Evolutionary conservation across 106 monocot genomes (phyloP).

Genomic region (Phalaenopsis aphrodite): DNA sequence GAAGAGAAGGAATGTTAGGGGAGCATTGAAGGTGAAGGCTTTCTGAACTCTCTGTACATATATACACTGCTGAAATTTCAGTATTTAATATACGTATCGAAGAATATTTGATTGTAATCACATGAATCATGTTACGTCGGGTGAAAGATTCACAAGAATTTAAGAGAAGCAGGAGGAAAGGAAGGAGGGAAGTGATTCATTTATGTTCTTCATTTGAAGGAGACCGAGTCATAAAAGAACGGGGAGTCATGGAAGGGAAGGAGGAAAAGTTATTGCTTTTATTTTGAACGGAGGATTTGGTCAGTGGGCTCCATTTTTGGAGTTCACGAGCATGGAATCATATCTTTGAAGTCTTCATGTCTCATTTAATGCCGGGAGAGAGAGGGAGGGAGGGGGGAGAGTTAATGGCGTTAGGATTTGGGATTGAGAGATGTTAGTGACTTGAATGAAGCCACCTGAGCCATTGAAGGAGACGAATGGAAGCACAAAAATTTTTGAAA

Average conservation of each 20-base stretch:
- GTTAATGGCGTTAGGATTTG: not conserved
- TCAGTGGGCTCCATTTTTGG: not conserved
- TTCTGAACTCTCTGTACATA: not conserved
- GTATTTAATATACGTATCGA: not conserved
- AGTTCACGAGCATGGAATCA: constrained; percentile 3
- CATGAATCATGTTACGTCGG: constrained; percentile 32
- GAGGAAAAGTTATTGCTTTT: too few species aligned
- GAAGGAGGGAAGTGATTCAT: constrained; percentile 9
- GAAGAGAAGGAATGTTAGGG: not conserved
- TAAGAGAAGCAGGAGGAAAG: constrained; percentile 7
- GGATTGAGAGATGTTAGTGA: not conserved
- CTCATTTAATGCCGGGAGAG: too few species aligned
- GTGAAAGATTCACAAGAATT: constrained; percentile 17
- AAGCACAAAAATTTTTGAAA: too few species aligned
- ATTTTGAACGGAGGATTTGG: too few species aligned
- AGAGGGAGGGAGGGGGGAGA: not conserved
- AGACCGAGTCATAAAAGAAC: not conserved
- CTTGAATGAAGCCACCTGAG: not conserved
- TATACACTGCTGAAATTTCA: constrained; percentile 1
- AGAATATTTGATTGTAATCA: constrained; percentile 32
- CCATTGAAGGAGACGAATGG: not conserved
- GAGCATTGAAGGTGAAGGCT: not conserved
- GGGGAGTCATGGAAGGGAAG: not conserved
- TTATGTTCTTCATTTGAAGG: constrained; percentile 41
- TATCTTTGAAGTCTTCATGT: not conserved